Base-by-base conservation (phyloP, 1,284 basidiomycete species). In the Ceratobasidium sp. region DNA sequence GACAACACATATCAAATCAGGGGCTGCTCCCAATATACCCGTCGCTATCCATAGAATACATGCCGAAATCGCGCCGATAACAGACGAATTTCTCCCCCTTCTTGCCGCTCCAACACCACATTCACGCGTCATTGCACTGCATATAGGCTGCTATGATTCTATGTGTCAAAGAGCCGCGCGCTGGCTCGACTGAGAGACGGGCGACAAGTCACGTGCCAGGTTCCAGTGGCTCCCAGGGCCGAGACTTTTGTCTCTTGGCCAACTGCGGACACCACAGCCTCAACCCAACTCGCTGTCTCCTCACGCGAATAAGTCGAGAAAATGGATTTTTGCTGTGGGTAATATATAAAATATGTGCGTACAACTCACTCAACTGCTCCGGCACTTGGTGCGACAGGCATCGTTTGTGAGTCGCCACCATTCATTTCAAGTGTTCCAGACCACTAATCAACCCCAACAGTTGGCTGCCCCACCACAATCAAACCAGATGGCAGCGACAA, bases 311-410 rank as follows among this genome's bases (percentile, higher is more conserved):
- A 57, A 57, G 32, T 34, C 16, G 18, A 34, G 12, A 34, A 57
- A 58, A 70, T 70, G 67, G 67, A 70, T 28, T 59, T 70, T 59
- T 70, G 43, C 43, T 70, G 67, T 70, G 36, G 23, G 67, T 70
- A n/a, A n/a, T n/a, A 45, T 16, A 61, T 3, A 23, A 48, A 55
- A 9, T n/a, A n/a, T n/a, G n/a, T n/a, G n/a, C n/a, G n/a, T n/a
- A n/a, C n/a, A n/a, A n/a, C n/a, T n/a, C n/a, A n/a, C n/a, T n/a
- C n/a, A n/a, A n/a, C n/a, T n/a, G n/a, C n/a, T n/a, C n/a, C n/a
- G n/a, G n/a, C n/a, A n/a, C n/a, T n/a, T n/a, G n/a, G n/a, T n/a
- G 9, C 16, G 39, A 57, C 55, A 70, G 67, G 67, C 50, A 58
- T 70, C 28, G 67, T 34, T 21, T 5, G 67, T 70, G 32, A 70